A percentile compares a stretch with the other conserved stretches of the same genome.
phyloP scores from a whole-genome alignment of 2,329 filamentous ascomycete species.

The Pseudocercospora crystallina region DNA sequence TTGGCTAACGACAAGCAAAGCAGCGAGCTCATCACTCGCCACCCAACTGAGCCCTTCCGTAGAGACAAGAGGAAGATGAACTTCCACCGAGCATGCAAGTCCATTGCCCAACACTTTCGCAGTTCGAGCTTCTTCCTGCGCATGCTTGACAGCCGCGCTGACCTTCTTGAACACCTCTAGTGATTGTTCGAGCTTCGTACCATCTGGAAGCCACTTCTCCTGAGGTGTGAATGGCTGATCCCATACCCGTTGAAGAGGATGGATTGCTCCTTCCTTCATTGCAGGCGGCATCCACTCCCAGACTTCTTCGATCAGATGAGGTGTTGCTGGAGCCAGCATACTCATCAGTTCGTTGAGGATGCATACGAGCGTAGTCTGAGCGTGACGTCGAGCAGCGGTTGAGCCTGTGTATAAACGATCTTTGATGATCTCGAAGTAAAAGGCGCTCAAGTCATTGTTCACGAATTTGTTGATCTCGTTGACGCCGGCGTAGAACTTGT shows the following conservation, averaged over 20 bases:
- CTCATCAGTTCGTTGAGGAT: conserved; percentile 72
- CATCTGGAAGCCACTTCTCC: background rate
- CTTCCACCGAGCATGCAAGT: conserved; percentile 70
- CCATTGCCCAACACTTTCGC: conserved; percentile 76
- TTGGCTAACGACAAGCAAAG: conserved; percentile 45
- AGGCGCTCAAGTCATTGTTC: conserved; percentile 78
- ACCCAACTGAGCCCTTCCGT: background rate
- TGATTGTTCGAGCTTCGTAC: conserved; percentile 43
- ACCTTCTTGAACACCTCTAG: conserved; percentile 47
- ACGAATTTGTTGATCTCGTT: conserved; percentile 77
- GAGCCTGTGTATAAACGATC: conserved; percentile 86
- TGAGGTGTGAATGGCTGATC: conserved; percentile 19
- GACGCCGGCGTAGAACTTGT: conserved; percentile 81
- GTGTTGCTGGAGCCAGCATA: conserved; percentile 79
- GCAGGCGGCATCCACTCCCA: conserved; percentile 70
- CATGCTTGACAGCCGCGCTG: conserved; percentile 68
- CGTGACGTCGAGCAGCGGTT: conserved; percentile 58
- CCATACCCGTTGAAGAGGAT: conserved; percentile 32
- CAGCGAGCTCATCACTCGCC: conserved; percentile 36
- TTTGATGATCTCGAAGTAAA: conserved; percentile 91
- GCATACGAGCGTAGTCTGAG: conserved; percentile 57
- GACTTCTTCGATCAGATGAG: conserved; percentile 81
- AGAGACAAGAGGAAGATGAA: conserved; percentile 37
- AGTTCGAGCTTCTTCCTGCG: conserved; percentile 70
- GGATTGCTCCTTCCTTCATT: conserved; percentile 23